Evolutionary conservation across 352 stramenopile species (phyloP), one percentile per base, ranked within the genome.

Genomic region (Phytophthora crassamura): DNA sequence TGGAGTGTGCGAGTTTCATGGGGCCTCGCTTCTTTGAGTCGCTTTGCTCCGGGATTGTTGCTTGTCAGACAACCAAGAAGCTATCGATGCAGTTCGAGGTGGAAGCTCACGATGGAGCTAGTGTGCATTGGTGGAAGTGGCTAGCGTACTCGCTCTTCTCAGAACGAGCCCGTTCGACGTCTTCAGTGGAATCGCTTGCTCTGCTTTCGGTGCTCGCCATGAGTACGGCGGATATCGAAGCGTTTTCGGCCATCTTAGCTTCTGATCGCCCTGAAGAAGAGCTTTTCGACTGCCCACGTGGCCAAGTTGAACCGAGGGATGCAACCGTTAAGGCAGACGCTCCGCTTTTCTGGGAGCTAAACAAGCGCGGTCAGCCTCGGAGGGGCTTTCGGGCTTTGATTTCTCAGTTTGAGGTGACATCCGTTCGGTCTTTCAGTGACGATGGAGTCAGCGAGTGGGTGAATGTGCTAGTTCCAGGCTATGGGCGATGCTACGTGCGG

Each of bases 381-480:
- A 36, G 41, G 59, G n/a, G 28, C 35, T 43, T 41, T 14, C 33
- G n/a, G 7, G 40, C 28, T 20, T 10, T 48, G 22, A 9, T 10
- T 20, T n/a, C 43, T 0, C n/a, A 41, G 1, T 41, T n/a, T 3
- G 25, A 36, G n/a, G 15, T 62, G 4, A 2, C 38, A 1, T 35
- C 30, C 15, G 28, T 57, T 32, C 20, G 46, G 18, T 51, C 45
- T 12, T 52, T 65, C 33, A 41, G 39, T 52, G 58, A 65, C 22
- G 40, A 65, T 14, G 47, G 40, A 1, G n/a, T 4, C 12, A 65
- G 48, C 10, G 36, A 59, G 12, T 65, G 58, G 57, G 47, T 65
- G 15, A 59, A 65, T 42, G 57, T 28, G 2, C 1, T 65, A 18
- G 40, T 65, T 36, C 47, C 57, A 33, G 57, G 58, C 1, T 65